These are phyloP conservation scores for Selaginella moellendorffii DNA, from an alignment of 75 land plant species.

Conservation along the genomic window DNA sequence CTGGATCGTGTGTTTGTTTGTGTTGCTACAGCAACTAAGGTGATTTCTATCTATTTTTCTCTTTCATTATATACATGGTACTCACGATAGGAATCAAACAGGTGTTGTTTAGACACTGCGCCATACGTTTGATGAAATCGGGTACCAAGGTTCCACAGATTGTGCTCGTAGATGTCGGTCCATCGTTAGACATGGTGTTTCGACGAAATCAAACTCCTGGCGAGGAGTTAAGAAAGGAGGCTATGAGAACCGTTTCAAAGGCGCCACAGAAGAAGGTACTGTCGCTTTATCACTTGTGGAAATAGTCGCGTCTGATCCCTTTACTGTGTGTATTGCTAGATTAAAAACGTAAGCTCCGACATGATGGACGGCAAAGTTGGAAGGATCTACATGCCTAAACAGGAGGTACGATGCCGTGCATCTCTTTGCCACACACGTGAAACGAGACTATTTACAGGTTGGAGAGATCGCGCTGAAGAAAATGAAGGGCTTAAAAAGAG, in stretches of 20 bases:
- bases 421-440: constrained; percentile 3
- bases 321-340: constrained; percentile 16
- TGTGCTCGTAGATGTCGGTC: constrained; percentile 82
- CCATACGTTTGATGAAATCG: constrained; percentile 60
- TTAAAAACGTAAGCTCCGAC: constrained; percentile 44
- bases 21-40: constrained; percentile 33
- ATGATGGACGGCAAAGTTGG: constrained; percentile 38
- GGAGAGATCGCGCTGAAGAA: constrained; percentile 33
- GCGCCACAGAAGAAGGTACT: constrained; percentile 55
- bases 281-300: neutral
- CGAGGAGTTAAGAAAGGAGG: constrained; percentile 52
- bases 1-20: constrained; percentile 62
- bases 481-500: constrained; percentile 50
- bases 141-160: constrained; percentile 66
- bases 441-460: constrained; percentile 17
- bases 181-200: constrained; percentile 75
- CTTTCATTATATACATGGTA: no score
- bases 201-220: constrained; percentile 69
- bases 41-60: neutral
- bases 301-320: neutral
- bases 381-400: constrained; percentile 45
- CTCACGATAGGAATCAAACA: no score
- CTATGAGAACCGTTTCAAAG: constrained; percentile 44
- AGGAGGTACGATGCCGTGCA: constrained; percentile 23
- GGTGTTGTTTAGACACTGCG: constrained; percentile 60